phyloP scores from a whole-genome alignment of 441 rosid genomes.

The Populus hybrid region DNA sequence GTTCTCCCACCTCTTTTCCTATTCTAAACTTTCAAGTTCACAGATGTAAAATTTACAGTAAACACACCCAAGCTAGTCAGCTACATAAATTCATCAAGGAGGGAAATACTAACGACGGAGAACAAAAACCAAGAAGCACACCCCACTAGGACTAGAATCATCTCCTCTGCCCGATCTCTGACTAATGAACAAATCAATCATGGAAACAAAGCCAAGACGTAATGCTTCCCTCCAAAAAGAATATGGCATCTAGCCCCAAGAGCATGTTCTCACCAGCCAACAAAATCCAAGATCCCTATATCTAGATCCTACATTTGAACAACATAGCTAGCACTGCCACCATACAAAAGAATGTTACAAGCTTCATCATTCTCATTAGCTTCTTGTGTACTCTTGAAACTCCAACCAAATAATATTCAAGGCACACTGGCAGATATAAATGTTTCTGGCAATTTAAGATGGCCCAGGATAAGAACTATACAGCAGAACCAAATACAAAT shows the following conservation, averaged over 20 bases:
- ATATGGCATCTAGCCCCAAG: conserved; percentile 39
- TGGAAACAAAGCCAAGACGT: conserved; percentile 45
- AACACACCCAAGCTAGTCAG: conserved; percentile 23
- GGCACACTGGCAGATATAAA: conserved; percentile 5
- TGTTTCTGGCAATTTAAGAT: conserved; percentile 22
- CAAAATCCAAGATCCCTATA: conserved; percentile 36
- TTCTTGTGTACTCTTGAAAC: conserved; percentile 6
- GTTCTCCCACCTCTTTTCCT: conserved; percentile 22
- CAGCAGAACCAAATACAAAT: conserved; percentile 22
- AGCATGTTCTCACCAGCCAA: conserved; percentile 28
- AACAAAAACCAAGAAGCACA: conserved; percentile 24
- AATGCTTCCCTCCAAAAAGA: conserved; percentile 64
- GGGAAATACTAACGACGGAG: conserved; percentile 7
- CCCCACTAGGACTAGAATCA: conserved; percentile 27
- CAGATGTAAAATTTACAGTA: conserved; percentile 39
- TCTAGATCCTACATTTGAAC: conserved; percentile 39
- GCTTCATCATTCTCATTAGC: conserved; percentile 22
- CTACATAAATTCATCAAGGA: conserved; percentile 4
- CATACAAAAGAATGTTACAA: conserved; percentile 16
- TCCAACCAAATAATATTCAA: conserved; percentile 2
- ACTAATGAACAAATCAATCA: conserved; percentile 55
- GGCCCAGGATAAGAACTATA: conserved; percentile 27
- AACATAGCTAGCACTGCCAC: conserved; percentile 20
- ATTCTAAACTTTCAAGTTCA: conserved; percentile 28
- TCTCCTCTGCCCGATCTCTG: conserved; percentile 26